phyloP scores from a whole-genome alignment of 345 rosid species.

The Populus tremula region DNA sequence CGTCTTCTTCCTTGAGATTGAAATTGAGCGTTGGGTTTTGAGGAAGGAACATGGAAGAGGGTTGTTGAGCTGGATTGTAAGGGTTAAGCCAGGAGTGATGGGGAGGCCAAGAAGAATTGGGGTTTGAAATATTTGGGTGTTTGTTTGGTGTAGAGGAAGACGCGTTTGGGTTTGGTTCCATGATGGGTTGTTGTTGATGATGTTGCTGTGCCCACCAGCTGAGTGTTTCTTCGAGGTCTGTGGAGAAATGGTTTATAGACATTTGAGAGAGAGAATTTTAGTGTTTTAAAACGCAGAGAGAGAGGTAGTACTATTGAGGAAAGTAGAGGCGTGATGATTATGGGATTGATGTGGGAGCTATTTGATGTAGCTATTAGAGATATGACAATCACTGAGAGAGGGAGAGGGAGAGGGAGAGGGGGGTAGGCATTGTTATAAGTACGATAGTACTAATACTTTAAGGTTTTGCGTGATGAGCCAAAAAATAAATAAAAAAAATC shows the following conservation, averaged over 20 bases:
- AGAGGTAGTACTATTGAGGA: neutral
- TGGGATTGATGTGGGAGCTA: conserved; percentile 18
- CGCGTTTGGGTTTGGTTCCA: conserved; percentile 14
- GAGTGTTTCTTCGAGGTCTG: conserved; percentile 37
- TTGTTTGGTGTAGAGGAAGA: conserved; percentile 1
- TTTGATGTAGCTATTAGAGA: conserved; percentile 13
- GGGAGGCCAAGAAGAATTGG: conserved; percentile 2
- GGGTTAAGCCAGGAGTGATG: neutral
- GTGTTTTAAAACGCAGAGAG: neutral
- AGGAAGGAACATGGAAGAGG: conserved; percentile 8
- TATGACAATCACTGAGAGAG: conserved; percentile 6
- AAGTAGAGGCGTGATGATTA: conserved; percentile 22
- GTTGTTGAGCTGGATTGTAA: neutral
- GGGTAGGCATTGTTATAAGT: conserved; percentile 7
- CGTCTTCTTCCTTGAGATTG: conserved; percentile 25
- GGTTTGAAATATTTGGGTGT: neutral
- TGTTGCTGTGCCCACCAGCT: conserved; percentile 39
- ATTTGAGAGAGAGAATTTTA: conserved; percentile 16
- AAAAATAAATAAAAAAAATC: neutral
- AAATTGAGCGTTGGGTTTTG: conserved; percentile 13
- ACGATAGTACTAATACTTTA: conserved; percentile 14
- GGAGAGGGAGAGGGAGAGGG: neutral
- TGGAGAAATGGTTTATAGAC: conserved; percentile 51
- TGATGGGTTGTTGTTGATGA: conserved; percentile 23
- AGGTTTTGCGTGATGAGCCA: conserved; percentile 26